These are phyloP conservation scores for Hortaea sp. DNA, from an alignment of 2,329 filamentous ascomycete genomes.

Conservation along the genomic window DNA sequence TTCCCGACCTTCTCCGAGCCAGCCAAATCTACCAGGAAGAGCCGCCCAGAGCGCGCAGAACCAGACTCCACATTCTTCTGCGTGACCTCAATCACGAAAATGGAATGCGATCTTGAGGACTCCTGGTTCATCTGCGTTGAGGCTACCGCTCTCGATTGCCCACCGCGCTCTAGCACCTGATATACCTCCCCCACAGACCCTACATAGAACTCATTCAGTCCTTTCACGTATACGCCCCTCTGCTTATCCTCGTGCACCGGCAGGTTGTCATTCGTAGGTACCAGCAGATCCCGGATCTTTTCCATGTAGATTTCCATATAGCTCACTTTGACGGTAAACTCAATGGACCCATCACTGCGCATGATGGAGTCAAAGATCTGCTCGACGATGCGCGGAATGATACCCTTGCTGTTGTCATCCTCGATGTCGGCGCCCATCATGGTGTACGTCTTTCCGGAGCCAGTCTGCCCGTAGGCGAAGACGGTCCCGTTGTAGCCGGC, in stretches of 20 bases:
- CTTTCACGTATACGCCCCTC: conserved; percentile 92
- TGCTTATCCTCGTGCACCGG: conserved; percentile 98
- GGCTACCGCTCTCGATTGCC: conserved; percentile 78
- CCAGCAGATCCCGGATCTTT: conserved; percentile 83
- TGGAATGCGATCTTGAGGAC: conserved; percentile 94
- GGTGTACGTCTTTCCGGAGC: conserved; percentile 96
- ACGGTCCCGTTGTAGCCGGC: conserved; percentile 99
- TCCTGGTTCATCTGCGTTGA: conserved; percentile 99
- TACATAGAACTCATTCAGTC: conserved; percentile 87
- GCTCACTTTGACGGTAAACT: conserved; percentile 96
- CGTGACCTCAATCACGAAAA: conserved; percentile 92
- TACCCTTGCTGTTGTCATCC: conserved; percentile 76
- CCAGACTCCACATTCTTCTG: conserved; percentile 97
- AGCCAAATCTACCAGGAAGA: conserved; percentile 95
- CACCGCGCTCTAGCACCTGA: conserved; percentile 90
- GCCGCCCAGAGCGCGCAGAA: conserved; percentile 88
- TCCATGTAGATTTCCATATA: conserved; percentile 99
- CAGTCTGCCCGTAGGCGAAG: conserved; percentile 96
- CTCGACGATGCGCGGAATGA: conserved; percentile 93
- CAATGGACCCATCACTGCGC: conserved; percentile 82
- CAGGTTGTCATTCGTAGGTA: conserved; percentile 89
- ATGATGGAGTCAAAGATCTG: conserved; percentile 96
- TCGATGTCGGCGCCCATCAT: conserved; percentile 98
- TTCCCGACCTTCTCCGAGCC: conserved; percentile 98
- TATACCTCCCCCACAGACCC: conserved; percentile 93